A percentile compares a stretch with the other conserved stretches of the same genome.
Conservation (phyloP, 192 early-diverging fungal genomes). For the Podila verticillata region DNA sequence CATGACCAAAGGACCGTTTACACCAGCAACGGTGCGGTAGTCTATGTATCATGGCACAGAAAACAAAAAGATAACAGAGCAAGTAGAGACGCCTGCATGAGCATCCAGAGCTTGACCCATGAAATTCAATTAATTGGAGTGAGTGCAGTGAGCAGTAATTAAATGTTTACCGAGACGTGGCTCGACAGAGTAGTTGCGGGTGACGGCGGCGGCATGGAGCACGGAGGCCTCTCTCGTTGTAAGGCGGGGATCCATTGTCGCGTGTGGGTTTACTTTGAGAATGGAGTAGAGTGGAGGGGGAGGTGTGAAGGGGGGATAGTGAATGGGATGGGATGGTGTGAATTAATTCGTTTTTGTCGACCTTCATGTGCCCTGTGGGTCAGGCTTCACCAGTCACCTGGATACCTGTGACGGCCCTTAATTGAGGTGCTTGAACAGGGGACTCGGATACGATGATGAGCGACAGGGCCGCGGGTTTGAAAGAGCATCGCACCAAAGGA, state of each 20-base stretch:
- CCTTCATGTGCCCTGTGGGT: too few species aligned
- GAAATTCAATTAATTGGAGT: neutral
- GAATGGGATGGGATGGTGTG: neutral
- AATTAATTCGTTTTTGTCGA: neutral
- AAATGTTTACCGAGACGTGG: slow-evolving; percentile 82
- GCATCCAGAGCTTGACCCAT: neutral
- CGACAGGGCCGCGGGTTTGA: too few species aligned
- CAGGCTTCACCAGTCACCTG: too few species aligned
- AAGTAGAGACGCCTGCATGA: slow-evolving; percentile 10
- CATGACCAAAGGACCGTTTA: slow-evolving; percentile 98
- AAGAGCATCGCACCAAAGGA: too few species aligned
- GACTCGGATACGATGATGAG: too few species aligned
- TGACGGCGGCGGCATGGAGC: slow-evolving; percentile 87
- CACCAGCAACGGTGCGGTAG: slow-evolving; percentile 96
- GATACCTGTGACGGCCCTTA: too few species aligned
- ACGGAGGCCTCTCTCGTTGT: slow-evolving; percentile 74
- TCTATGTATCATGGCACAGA: slow-evolving; percentile 64
- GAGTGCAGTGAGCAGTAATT: neutral
- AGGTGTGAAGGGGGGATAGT: neutral
- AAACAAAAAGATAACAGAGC: too few species aligned
- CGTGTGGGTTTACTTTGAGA: neutral
- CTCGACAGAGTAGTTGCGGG: slow-evolving; percentile 84
- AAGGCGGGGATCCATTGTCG: slow-evolving; percentile 48
- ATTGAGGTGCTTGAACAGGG: too few species aligned
- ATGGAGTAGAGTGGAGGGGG: neutral